A percentile compares a stretch with the other conserved stretches of the same genome.
These are phyloP conservation scores for Pyrus bretschneideri DNA, from an alignment of 306 rosid species.

Conservation along the genomic window DNA sequence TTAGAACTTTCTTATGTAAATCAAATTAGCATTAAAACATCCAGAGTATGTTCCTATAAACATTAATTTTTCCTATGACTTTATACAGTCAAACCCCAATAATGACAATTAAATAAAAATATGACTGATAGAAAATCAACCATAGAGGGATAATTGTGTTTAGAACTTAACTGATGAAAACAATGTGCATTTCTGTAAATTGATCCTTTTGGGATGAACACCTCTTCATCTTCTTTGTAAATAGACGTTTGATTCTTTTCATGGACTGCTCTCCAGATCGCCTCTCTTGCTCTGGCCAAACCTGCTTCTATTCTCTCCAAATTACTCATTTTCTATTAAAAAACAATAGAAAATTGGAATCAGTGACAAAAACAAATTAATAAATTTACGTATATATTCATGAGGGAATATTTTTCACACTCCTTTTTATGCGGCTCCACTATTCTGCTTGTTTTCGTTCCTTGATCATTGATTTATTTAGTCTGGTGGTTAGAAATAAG, in stretches of 20 bases:
- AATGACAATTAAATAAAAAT: background rate
- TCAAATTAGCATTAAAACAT: background rate
- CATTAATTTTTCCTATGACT: background rate
- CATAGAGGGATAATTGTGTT: background rate
- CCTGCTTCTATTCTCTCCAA: slow-evolving; percentile 40
- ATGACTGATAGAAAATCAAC: background rate
- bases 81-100: background rate
- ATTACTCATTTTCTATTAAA: slow-evolving; percentile 3
- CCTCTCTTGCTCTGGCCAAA: slow-evolving; percentile 46
- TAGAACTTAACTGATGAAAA: slow-evolving; percentile 25
- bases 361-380: background rate
- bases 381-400: background rate
- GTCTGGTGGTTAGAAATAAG: background rate
- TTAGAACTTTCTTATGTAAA: background rate
- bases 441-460: background rate
- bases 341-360: background rate
- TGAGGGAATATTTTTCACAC: background rate
- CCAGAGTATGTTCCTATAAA: background rate
- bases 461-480: background rate
- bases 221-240: slow-evolving; percentile 14
- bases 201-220: slow-evolving; percentile 50
- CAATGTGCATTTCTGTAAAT: slow-evolving; percentile 46
- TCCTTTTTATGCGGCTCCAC: background rate
- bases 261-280: slow-evolving; percentile 31
- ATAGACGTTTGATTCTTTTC: slow-evolving; percentile 33